Conservation (phyloP, 2,329 filamentous ascomycete species). For the Tolypocladium sp. region DNA sequence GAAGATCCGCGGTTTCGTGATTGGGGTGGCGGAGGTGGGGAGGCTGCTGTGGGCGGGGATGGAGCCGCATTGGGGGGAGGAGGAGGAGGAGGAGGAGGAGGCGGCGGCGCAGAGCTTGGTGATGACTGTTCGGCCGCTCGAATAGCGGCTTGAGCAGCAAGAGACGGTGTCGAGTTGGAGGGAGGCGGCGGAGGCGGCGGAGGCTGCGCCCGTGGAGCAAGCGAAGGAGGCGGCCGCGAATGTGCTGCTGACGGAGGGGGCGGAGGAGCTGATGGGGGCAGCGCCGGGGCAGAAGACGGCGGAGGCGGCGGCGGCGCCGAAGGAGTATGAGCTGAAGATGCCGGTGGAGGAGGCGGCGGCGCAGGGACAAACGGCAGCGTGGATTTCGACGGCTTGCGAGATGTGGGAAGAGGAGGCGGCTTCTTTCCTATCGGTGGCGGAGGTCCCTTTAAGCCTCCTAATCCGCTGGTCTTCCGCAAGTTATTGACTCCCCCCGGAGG, state of each 20-base stretch:
- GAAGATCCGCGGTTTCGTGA: conserved; percentile 33
- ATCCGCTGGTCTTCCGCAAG: conserved; percentile 48
- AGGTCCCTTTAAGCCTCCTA: conserved; percentile 33
- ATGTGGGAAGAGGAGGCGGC: conserved; percentile 52
- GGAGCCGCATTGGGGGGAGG: conserved; percentile 15
- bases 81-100: conserved; percentile 25
- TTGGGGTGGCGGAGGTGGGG: conserved; percentile 27
- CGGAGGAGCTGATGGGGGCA: conserved; percentile 34
- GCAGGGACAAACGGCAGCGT: conserved; percentile 22
- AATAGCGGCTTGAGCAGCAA: conserved; percentile 35
- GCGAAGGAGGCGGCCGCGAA: conserved; percentile 25
- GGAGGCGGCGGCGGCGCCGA: conserved; percentile 30
- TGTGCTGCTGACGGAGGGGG: conserved; percentile 30
- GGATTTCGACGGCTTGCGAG: conserved; percentile 44
- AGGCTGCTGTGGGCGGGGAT: conserved; percentile 23
- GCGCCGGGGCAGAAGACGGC: conserved; percentile 33
- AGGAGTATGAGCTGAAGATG: conserved; percentile 30
- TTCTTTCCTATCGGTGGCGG: conserved; percentile 76
- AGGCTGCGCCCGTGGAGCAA: conserved; percentile 26
- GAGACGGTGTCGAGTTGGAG: conserved; percentile 20
- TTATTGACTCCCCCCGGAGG: conserved; percentile 36
- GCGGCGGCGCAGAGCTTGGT: conserved; percentile 24
- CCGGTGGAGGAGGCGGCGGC: conserved; percentile 24
- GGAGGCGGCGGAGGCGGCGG: conserved; percentile 17
- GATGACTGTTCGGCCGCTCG: conserved; percentile 33